phyloP scores from a whole-genome alignment of 2,329 filamentous ascomycete species.

The Cercospora sesami region DNA sequence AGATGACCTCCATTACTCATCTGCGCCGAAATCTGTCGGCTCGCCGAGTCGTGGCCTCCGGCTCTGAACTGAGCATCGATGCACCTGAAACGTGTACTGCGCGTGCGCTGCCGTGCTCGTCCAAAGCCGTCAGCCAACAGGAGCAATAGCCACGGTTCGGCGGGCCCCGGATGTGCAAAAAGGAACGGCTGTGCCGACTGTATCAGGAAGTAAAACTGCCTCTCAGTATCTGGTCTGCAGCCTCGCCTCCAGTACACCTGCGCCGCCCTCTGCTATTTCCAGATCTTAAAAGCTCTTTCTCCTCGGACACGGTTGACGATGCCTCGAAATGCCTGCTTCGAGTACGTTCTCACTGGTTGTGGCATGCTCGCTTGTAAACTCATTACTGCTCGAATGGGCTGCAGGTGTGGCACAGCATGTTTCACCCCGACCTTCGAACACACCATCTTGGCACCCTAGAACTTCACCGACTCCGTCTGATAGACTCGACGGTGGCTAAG shows the following conservation, averaged over 20 bases:
- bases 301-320: not conserved
- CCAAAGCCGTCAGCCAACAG: constrained; percentile 1
- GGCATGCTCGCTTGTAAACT: not conserved
- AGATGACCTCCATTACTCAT: constrained; percentile 5
- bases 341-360: not conserved
- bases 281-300: not conserved
- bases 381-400: not conserved
- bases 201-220: constrained; percentile 2
- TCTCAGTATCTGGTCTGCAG: not conserved
- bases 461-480: not conserved
- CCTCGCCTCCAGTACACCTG: not conserved
- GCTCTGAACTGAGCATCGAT: not conserved
- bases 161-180: not conserved
- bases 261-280: not conserved
- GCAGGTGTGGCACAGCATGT: constrained; percentile 5
- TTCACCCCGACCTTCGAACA: not conserved
- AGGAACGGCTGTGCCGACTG: not conserved
- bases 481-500: not conserved
- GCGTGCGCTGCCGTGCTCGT: not conserved
- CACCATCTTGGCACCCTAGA: not conserved
- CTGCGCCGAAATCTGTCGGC: not conserved
- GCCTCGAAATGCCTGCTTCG: not conserved
- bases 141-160: not conserved
- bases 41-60: not conserved
- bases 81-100: constrained; percentile 8